These are phyloP conservation scores for Phytophthora boehmeriae DNA, from an alignment of 352 stramenopile genomes.

Conservation along the genomic window DNA sequence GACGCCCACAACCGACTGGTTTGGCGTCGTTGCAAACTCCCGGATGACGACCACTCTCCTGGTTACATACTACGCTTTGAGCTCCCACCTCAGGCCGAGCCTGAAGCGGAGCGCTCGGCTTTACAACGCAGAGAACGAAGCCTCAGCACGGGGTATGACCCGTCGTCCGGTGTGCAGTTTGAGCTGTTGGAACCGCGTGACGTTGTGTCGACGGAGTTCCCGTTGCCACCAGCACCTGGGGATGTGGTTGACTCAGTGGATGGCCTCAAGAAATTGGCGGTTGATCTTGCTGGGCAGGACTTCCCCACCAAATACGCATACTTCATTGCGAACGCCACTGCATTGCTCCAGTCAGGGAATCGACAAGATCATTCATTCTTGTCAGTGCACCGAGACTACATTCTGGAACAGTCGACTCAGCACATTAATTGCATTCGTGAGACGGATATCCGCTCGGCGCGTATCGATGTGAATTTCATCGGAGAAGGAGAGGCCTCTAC, in stretches of 20 bases:
- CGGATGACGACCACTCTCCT: conserved; percentile 25
- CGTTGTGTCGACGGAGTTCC: conserved; percentile 30
- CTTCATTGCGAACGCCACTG: conserved; percentile 35
- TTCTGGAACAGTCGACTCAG: conserved; percentile 66
- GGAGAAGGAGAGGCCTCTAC: conserved; percentile 46
- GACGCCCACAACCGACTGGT: conserved; percentile 37
- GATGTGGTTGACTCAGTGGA: conserved; percentile 29
- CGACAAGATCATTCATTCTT: conserved; percentile 10
- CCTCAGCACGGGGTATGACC: conserved; percentile 35
- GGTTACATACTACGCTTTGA: conserved; percentile 45
- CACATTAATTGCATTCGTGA: conserved; percentile 49
- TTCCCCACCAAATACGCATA: conserved; percentile 60
- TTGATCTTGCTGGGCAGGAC: conserved; percentile 32
- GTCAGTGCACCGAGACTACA: conserved; percentile 38
- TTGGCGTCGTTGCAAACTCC: conserved; percentile 41
- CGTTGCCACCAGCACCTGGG: conserved; percentile 19
- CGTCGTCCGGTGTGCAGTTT: conserved; percentile 28
- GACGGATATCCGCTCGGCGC: conserved; percentile 40
- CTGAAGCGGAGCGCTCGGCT: conserved; percentile 21
- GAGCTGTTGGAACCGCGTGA: conserved; percentile 36
- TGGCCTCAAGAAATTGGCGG: conserved; percentile 26
- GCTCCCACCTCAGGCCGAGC: conserved; percentile 28
- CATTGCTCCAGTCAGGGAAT: conserved; percentile 21
- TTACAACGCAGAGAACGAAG: conserved; percentile 25
- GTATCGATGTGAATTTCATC: conserved; percentile 67